These are phyloP conservation scores for Penicillium tannophilum DNA, from an alignment of 495 filamentous ascomycete species.

Conservation along the genomic window DNA sequence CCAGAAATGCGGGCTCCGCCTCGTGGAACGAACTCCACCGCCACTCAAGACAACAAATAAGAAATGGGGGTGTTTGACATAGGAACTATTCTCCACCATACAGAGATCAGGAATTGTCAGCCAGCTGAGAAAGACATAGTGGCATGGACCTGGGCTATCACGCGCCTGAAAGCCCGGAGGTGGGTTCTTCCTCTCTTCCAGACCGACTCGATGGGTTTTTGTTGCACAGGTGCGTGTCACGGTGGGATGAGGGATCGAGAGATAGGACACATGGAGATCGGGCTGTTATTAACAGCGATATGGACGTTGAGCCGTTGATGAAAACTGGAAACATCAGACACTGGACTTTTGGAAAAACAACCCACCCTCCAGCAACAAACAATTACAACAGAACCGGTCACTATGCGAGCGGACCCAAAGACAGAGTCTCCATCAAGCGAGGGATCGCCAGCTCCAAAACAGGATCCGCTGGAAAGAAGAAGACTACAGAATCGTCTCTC, in stretches of 20 bases:
- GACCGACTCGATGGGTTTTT: constrained; percentile 13
- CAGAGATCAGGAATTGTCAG: background rate
- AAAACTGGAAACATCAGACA: no score
- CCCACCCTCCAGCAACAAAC: no score
- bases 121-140: constrained; percentile 12
- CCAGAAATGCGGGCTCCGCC: background rate
- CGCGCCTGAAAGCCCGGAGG: constrained; percentile 15
- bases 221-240: constrained; percentile 32
- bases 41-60: constrained; percentile 3
- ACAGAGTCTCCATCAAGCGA: constrained; percentile 12
- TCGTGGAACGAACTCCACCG: constrained; percentile 15
- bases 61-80: background rate
- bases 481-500: constrained; percentile 41
- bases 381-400: background rate
- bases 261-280: constrained; percentile 7
- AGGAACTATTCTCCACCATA: background rate
- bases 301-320: background rate
- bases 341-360: no score
- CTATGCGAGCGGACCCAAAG: constrained; percentile 18
- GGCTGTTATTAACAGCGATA: background rate
- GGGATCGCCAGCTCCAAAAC: constrained; percentile 16
- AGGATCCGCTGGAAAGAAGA: constrained; percentile 34
- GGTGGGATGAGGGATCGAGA: constrained; percentile 31
- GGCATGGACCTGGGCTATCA: constrained; percentile 8
- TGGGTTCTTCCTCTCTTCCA: constrained; percentile 13